Percentiles rank a stretch among this genome's conserved stretches.
Conservation (phyloP, 192 early-diverging fungal species). For the Kappamyces sp. region DNA sequence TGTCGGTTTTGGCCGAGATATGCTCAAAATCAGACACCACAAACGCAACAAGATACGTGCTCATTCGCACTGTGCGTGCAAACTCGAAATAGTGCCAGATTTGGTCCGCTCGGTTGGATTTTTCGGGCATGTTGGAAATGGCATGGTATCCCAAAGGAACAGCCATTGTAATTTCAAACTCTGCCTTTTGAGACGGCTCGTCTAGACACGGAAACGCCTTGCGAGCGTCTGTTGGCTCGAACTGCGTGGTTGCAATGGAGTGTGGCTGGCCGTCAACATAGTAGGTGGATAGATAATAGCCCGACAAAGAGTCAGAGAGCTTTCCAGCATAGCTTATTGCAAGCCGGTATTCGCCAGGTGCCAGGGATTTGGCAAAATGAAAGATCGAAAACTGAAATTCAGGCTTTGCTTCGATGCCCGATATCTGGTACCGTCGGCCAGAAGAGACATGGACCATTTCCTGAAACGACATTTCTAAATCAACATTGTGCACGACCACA, state of each 20-base stretch:
- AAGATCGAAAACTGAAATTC: slow-evolving; percentile 13
- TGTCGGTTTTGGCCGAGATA: slow-evolving; percentile 22
- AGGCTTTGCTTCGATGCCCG: neutral
- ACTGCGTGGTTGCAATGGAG: slow-evolving; percentile 36
- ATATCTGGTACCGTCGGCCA: neutral
- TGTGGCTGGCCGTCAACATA: neutral
- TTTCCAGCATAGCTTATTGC: neutral
- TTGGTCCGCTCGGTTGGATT: slow-evolving; percentile 23
- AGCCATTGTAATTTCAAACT: slow-evolving; percentile 43
- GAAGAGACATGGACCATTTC: slow-evolving; percentile 2
- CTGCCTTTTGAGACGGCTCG: slow-evolving; percentile 54
- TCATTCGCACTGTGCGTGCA: slow-evolving; percentile 22
- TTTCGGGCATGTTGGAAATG: slow-evolving; percentile 50
- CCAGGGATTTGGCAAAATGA: neutral
- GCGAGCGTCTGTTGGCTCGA: slow-evolving; percentile 34
- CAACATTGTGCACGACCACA: slow-evolving; percentile 38
- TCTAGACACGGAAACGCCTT: slow-evolving; percentile 33
- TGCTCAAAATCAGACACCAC: slow-evolving; percentile 42
- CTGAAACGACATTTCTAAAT: neutral
- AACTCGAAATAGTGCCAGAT: slow-evolving; percentile 35
- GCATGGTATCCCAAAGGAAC: slow-evolving; percentile 32
- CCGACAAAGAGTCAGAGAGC: slow-evolving; percentile 3
- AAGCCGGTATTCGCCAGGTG: slow-evolving; percentile 5
- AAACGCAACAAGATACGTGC: slow-evolving; percentile 46
- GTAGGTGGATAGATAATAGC: slow-evolving; percentile 14